These are phyloP conservation scores for Pichia eremophila DNA, from an alignment of 805 yeast genomes.

Conservation along the genomic window DNA sequence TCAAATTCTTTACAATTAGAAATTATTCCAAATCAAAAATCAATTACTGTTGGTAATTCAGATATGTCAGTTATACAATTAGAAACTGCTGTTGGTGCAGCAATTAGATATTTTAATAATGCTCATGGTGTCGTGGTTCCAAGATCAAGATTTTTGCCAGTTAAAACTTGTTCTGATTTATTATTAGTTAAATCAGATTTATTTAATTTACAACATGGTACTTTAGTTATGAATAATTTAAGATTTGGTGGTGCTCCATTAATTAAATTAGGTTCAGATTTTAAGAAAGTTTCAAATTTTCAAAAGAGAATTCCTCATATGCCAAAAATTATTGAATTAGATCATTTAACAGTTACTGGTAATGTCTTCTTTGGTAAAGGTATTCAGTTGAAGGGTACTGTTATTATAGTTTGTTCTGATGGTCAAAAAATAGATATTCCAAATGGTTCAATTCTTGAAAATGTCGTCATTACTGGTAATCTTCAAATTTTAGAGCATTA, in stretches of 20 bases:
- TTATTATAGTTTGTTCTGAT: conserved; percentile 93
- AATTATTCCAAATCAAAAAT: conserved; percentile 90
- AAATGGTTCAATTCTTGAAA: conserved; percentile 88
- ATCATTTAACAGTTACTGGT: conserved; percentile 96
- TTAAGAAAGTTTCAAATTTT: conserved; percentile 90
- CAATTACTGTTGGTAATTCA: conserved; percentile 64
- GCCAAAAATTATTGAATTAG: conserved; percentile 93
- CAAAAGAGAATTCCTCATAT: conserved; percentile 85
- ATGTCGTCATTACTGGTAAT: conserved; percentile 95
- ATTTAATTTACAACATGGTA: conserved; percentile 85
- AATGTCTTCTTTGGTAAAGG: conserved; percentile 85
- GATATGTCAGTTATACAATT: conserved; percentile 86
- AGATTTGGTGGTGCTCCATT: conserved; percentile 91
- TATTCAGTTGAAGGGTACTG: conserved; percentile 92
- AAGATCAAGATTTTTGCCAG: conserved; percentile 95
- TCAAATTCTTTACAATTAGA: conserved; percentile 75
- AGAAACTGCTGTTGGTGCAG: conserved; percentile 99
- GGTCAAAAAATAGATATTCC: conserved; percentile 97
- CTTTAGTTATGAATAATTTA: conserved; percentile 70
- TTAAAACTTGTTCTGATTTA: conserved; percentile 93
- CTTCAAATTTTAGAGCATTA: conserved; percentile 78
- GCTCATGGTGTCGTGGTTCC: conserved; percentile 99
- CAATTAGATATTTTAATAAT: conserved; percentile 87
- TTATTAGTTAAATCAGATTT: conserved; percentile 91
- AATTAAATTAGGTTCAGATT: conserved; percentile 92